A percentile compares a stretch with the other conserved stretches of the same genome.
phyloP scores from a whole-genome alignment of 2,329 filamentous ascomycete species.

The Talaromyces piceae region DNA sequence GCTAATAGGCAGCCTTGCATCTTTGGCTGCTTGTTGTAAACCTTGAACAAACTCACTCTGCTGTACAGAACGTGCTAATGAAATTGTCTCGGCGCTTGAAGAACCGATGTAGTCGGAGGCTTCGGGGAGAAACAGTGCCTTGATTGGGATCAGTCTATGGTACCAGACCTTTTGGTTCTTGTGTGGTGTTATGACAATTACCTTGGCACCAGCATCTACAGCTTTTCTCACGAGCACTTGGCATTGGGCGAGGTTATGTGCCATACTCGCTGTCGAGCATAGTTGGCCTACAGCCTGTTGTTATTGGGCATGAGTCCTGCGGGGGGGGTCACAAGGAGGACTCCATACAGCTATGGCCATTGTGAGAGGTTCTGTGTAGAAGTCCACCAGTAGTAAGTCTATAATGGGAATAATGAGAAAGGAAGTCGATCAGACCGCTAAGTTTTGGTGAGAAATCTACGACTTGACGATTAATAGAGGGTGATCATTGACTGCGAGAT shows the following conservation, averaged over 20 bases:
- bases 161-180: background rate
- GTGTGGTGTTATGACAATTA: constrained; percentile 26
- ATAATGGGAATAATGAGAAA: background rate
- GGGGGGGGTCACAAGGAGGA: constrained; percentile 6
- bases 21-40: constrained; percentile 59
- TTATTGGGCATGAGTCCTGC: constrained; percentile 6
- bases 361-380: background rate
- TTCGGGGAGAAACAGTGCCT: constrained; percentile 86
- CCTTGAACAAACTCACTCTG: constrained; percentile 69
- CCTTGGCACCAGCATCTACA: constrained; percentile 68
- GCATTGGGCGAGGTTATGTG: constrained; percentile 74
- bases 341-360: constrained; percentile 9
- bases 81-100: constrained; percentile 59
- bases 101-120: constrained; percentile 80
- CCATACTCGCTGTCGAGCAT: constrained; percentile 72
- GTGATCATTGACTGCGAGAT: background rate
- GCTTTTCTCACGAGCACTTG: constrained; percentile 64
- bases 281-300: constrained; percentile 78
- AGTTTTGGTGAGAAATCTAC: too few relatives aligned
- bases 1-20: constrained; percentile 63
- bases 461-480: too few relatives aligned
- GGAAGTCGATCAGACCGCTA: background rate
- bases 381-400: too few relatives aligned
- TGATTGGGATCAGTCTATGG: constrained; percentile 3
- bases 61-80: constrained; percentile 60